These are phyloP conservation scores for Adansonia digitata DNA, from an alignment of 345 rosid genomes.

Conservation along the genomic window DNA sequence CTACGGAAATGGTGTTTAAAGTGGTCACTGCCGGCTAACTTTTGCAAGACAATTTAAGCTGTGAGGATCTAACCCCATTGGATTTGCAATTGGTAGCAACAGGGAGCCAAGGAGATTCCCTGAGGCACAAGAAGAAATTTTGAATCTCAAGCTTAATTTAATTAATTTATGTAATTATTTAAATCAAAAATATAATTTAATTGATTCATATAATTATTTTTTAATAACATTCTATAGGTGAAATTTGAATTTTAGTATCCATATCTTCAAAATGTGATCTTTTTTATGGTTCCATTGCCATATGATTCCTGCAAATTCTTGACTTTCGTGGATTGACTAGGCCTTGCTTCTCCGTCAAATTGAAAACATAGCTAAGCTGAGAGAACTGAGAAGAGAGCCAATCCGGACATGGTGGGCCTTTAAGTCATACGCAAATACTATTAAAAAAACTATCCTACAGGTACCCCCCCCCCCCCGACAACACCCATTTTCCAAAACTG, in stretches of 20 bases:
- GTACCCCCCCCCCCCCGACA: neutral
- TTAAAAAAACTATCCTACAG: neutral
- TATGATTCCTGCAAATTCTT: neutral
- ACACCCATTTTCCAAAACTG: neutral
- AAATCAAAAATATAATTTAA: no score
- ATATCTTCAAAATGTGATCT: no score
- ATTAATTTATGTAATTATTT: no score
- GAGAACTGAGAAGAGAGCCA: neutral
- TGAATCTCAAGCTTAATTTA: no score
- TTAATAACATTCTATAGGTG: no score
- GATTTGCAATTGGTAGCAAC: neutral
- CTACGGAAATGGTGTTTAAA: neutral
- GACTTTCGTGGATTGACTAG: neutral
- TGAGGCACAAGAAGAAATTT: neutral
- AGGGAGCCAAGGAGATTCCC: no score
- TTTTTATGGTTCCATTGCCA: neutral
- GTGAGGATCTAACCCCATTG: neutral
- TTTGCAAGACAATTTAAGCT: slow-evolving; percentile 9
- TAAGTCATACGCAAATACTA: neutral
- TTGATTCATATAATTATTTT: no score
- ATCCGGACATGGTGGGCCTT: slow-evolving; percentile 9
- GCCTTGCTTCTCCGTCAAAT: neutral
- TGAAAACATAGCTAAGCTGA: neutral
- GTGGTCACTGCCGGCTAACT: neutral
- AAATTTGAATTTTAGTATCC: no score